Evolutionary conservation across 495 filamentous ascomycete species (phyloP).

Genomic region (Aspergillus funiculosus): DNA sequence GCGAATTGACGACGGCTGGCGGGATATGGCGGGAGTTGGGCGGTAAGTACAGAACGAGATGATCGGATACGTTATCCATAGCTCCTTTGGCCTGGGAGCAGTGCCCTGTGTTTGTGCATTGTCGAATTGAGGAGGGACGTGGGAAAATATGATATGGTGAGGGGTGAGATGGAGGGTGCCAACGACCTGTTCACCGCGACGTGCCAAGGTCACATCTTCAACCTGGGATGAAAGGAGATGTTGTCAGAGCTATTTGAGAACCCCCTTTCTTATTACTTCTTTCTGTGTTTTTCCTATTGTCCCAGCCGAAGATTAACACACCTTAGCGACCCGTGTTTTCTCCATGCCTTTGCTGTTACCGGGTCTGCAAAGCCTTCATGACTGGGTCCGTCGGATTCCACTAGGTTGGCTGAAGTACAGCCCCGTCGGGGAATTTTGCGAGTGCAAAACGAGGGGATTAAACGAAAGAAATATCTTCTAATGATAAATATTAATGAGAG

Average conservation of each 20-base stretch:
- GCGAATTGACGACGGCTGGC: constrained; percentile 74
- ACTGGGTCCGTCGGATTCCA: constrained; percentile 15
- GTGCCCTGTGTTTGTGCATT: constrained; percentile 31
- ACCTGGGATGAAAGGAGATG: constrained; percentile 32
- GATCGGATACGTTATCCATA: constrained; percentile 92
- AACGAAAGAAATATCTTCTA: no score
- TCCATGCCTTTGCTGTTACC: constrained; percentile 47
- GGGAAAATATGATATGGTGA: constrained; percentile 61
- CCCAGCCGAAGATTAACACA: constrained; percentile 15
- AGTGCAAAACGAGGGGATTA: no score
- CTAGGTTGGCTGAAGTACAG: constrained; percentile 1
- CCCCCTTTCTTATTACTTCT: not conserved
- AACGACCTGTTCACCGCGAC: constrained; percentile 53
- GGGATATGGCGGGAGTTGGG: constrained; percentile 63
- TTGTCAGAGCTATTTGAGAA: constrained; percentile 1
- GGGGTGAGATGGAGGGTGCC: constrained; percentile 60
- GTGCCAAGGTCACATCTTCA: constrained; percentile 58
- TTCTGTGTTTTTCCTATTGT: not conserved
- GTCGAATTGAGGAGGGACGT: constrained; percentile 36
- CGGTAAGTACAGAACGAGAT: constrained; percentile 69
- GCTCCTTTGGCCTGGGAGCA: constrained; percentile 55
- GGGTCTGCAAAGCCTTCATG: constrained; percentile 35
- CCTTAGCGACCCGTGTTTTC: constrained; percentile 54
- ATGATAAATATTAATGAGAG: no score
- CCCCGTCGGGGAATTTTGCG: not conserved